Percentiles rank a stretch among this genome's conserved stretches.
phyloP scores from a whole-genome alignment of 805 yeast genomes.

The Clavispora fructus region DNA sequence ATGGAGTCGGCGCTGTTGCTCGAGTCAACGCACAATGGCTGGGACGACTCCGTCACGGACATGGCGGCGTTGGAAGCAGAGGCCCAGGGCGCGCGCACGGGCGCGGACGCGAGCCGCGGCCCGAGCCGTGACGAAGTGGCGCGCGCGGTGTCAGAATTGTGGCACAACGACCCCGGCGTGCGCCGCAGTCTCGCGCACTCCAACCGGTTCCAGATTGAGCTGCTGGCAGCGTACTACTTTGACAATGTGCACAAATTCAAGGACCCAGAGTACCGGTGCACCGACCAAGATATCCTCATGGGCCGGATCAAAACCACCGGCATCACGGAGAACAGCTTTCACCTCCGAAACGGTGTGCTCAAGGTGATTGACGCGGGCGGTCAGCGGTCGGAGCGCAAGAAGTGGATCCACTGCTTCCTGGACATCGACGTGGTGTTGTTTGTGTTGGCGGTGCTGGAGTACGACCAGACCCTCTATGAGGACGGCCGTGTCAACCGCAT shows the following conservation, averaged over 20 bases:
- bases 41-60: background rate
- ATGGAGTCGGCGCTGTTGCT: background rate
- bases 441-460: constrained; percentile 86
- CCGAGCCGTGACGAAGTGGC: constrained; percentile 54
- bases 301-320: constrained; percentile 97
- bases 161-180: constrained; percentile 70
- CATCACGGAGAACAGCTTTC: constrained; percentile 79
- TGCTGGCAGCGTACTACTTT: constrained; percentile 77
- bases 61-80: background rate
- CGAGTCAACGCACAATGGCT: background rate
- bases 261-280: constrained; percentile 58
- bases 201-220: constrained; percentile 80
- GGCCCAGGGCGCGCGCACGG: constrained; percentile 2
- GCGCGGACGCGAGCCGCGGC: constrained; percentile 18
- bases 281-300: constrained; percentile 77
- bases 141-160: constrained; percentile 58
- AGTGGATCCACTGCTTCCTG: constrained; percentile 94
- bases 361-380: constrained; percentile 95
- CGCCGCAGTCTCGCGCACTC: constrained; percentile 51
- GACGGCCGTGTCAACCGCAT: constrained; percentile 85
- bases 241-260: constrained; percentile 65
- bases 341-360: constrained; percentile 57
- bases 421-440: constrained; percentile 83
- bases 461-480: constrained; percentile 87
- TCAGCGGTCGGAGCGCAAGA: constrained; percentile 82